A percentile compares a stretch with the other conserved stretches of the same genome.
phyloP scores from a whole-genome alignment of 768 basidiomycete genomes.

The Leccinum disarticulatum region DNA sequence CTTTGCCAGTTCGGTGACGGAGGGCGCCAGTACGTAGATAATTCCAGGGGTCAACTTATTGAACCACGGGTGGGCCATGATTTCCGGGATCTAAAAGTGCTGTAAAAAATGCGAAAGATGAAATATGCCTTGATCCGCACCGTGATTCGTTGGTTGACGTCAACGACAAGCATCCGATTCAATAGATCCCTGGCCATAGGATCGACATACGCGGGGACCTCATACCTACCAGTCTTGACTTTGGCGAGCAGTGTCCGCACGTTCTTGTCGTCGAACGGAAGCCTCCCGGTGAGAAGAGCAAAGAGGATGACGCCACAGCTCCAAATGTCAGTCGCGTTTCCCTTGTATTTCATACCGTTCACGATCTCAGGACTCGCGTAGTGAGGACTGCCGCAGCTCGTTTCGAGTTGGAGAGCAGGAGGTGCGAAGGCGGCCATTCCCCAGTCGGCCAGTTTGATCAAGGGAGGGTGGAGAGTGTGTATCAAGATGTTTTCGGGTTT shows the following conservation, averaged over 20 bases:
- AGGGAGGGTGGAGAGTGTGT: conserved; percentile 72
- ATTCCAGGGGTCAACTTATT: conserved; percentile 50
- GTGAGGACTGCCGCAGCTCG: conserved; percentile 95
- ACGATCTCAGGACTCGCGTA: conserved; percentile 98
- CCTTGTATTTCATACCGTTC: conserved; percentile 84
- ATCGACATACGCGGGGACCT: conserved; percentile 79
- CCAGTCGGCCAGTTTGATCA: conserved; percentile 97
- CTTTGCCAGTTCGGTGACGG: conserved; percentile 64
- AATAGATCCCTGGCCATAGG: conserved; percentile 84
- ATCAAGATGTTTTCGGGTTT: conserved; percentile 98
- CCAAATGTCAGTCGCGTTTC: conserved; percentile 93
- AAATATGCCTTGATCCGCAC: conserved; percentile 39
- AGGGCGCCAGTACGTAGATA: conserved; percentile 52
- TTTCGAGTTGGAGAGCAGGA: conserved; percentile 81
- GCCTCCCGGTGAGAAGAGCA: conserved; percentile 83
- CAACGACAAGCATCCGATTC: conserved; percentile 83
- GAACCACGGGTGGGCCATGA: conserved; percentile 86
- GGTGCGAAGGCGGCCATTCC: conserved; percentile 97
- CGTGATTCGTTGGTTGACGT: conserved; percentile 75
- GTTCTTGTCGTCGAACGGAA: conserved; percentile 94
- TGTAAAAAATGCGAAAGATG: conserved; percentile 6
- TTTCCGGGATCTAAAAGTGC: conserved; percentile 71
- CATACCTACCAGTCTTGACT: conserved; percentile 84
- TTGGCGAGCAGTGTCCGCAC: conserved; percentile 73
- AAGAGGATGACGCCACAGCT: conserved; percentile 94